Conservation (phyloP, 169 alveolate species). For the Eimeria praecox region DNA sequence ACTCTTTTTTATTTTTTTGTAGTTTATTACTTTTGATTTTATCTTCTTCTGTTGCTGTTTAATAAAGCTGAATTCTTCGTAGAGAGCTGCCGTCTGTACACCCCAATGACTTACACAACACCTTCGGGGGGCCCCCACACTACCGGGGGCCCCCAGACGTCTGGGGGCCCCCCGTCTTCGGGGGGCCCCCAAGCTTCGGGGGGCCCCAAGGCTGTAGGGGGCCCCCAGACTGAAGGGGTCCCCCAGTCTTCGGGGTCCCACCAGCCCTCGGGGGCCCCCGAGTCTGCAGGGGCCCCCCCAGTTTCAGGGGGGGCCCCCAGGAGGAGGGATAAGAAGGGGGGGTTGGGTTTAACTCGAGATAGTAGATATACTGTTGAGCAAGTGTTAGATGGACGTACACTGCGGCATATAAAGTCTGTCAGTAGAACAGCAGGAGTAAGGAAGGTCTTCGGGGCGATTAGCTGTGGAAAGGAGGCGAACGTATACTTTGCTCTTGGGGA, state of each 20-base stretch:
- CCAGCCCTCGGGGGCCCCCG: not conserved
- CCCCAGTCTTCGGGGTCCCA: not conserved
- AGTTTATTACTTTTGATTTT: not conserved
- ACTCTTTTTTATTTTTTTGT: not conserved
- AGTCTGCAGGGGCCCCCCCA: not conserved
- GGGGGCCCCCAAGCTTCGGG: not conserved
- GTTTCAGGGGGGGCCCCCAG: not conserved
- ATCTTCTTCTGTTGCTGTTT: not conserved
- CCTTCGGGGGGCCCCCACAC: not conserved
- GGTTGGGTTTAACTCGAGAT: slow-evolving; percentile 93
- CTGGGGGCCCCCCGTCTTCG: not conserved
- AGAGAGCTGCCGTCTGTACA: not conserved
- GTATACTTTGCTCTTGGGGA: slow-evolving; percentile 89
- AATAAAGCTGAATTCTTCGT: too few relatives aligned
- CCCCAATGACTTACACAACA: not conserved
- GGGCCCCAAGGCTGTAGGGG: not conserved
- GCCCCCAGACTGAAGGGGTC: not conserved
- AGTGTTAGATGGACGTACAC: slow-evolving; percentile 98
- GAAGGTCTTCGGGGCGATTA: slow-evolving; percentile 97
- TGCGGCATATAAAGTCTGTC: slow-evolving; percentile 88
- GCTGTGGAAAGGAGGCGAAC: slow-evolving; percentile 97
- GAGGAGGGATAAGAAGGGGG: not conserved
- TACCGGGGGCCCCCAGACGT: not conserved
- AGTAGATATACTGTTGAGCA: slow-evolving; percentile 98
- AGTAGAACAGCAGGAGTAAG: slow-evolving; percentile 94